These are phyloP conservation scores for Viola odorata DNA, from an alignment of 345 rosid genomes.

Conservation along the genomic window DNA sequence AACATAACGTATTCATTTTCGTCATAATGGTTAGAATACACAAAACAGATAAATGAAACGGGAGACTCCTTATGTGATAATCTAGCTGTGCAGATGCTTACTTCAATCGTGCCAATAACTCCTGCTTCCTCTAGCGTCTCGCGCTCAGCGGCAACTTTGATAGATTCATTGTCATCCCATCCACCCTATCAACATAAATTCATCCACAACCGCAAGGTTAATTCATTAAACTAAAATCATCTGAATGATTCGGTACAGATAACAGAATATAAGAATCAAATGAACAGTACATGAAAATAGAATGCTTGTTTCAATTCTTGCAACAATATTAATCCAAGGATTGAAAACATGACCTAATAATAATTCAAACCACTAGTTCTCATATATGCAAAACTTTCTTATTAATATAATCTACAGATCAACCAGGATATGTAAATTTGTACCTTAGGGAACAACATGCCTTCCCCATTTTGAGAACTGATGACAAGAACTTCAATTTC, in stretches of 20 bases:
- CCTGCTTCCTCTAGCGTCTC: conserved; percentile 64
- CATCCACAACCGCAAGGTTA: too few relatives aligned
- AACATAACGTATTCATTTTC: neutral
- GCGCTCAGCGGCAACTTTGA: conserved; percentile 46
- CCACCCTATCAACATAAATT: conserved; percentile 35
- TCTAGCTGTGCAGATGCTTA: conserved; percentile 8
- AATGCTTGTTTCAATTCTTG: neutral
- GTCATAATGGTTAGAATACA: neutral
- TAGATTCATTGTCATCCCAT: conserved; percentile 57
- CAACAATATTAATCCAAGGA: too few relatives aligned
- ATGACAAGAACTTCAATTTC: conserved; percentile 43
- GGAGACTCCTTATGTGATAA: neutral
- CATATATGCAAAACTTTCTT: too few relatives aligned
- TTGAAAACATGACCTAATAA: too few relatives aligned
- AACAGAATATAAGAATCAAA: too few relatives aligned
- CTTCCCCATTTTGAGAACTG: conserved; percentile 50
- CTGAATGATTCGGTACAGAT: too few relatives aligned
- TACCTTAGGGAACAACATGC: conserved; percentile 58
- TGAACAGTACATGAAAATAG: neutral
- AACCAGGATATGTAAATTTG: neutral
- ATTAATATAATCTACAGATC: neutral
- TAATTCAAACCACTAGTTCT: too few relatives aligned
- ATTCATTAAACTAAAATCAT: too few relatives aligned
- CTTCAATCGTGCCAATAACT: conserved; percentile 41
- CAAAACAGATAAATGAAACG: neutral